Base-by-base conservation (phyloP, 441 rosid genomes). In the Bruguiera hainesii region DNA sequence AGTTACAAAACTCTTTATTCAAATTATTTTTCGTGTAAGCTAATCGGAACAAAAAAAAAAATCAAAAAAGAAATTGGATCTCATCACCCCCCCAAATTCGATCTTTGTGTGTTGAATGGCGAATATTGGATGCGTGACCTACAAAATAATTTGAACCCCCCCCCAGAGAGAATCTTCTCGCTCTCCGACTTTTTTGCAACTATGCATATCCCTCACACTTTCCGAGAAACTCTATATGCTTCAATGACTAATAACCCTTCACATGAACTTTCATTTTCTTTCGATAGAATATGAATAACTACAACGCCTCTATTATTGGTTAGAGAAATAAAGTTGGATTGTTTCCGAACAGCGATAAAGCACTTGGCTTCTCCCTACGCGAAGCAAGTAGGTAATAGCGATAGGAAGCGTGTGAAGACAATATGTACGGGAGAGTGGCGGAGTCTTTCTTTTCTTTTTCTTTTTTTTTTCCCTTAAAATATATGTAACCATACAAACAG, bases 161-260 rank as follows among this genome's bases (percentile, higher is more conserved):
- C 75, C 37, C 2, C 35, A 63, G 18, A 70, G 25, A 71, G 77
- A 69, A 79, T 69, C 74, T 73, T 75, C 76, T 61, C 64, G 15
- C 30, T 73, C 83, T 77, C 82, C 79, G 64, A 79, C 77, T 71
- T 76, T 75, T 73, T 79, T 58, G 81, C 79, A 78, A 75, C 74
- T 59, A 67, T 0, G 1, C 48, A 57, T 28, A 19, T n/a, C 51
- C 15, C 46, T 13, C 48, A 42, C 16, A 3, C 18, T 13, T 42
- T 42, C 16, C 16, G 3, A 42, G 48, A 42, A 11, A 42, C 48
- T 42, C 3, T 13, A 2, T 13, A 42, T 11, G 48, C 18, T 42
- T 13, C 48, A 13, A 42, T 42, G 16, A 42, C 18, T 13, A 42
- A 42, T 42, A 13, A 42, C 16, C 16, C 13, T 13, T 11, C 48